A percentile compares a stretch with the other conserved stretches of the same genome.
Conservation (phyloP, 2,329 filamentous ascomycete species). For the Huntiella savannae region DNA sequence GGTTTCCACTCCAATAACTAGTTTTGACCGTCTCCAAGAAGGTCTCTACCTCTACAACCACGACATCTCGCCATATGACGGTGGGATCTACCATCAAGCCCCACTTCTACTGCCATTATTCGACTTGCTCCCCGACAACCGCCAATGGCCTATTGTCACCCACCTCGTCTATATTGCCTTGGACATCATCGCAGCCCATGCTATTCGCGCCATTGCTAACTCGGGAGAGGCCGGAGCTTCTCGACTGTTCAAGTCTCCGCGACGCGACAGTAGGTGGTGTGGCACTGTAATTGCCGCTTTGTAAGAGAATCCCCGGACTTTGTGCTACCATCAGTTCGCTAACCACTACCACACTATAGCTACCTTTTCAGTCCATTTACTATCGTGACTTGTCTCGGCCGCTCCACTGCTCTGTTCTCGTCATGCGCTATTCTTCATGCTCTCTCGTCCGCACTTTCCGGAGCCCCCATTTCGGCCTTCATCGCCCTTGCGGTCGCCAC, state of each 20-base stretch:
- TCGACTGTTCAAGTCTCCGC: conserved; percentile 56
- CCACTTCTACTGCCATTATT: conserved; percentile 83
- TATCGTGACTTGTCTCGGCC: conserved; percentile 72
- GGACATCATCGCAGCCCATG: conserved; percentile 66
- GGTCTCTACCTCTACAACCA: conserved; percentile 90
- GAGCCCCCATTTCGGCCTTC: conserved; percentile 56
- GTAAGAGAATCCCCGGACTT: conserved; percentile 27
- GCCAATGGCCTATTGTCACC: conserved; percentile 50
- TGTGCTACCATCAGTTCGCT: not conserved
- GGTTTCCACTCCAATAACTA: conserved; percentile 89
- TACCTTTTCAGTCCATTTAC: conserved; percentile 94
- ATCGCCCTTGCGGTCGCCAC: conserved; percentile 71
- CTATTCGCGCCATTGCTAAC: conserved; percentile 59
- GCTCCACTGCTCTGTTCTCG: conserved; percentile 75
- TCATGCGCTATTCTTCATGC: conserved; percentile 75
- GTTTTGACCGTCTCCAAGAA: conserved; percentile 96
- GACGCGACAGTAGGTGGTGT: conserved; percentile 53
- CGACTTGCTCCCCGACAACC: conserved; percentile 59
- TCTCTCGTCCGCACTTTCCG: conserved; percentile 59
- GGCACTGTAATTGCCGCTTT: conserved; percentile 59
- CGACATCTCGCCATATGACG: conserved; percentile 93
- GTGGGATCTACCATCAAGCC: conserved; percentile 66
- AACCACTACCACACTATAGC: conserved; percentile 24
- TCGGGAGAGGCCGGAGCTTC: conserved; percentile 63
- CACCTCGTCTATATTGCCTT: conserved; percentile 62